phyloP scores from a whole-genome alignment of 768 basidiomycete genomes.

The Tricholoma furcatifolium region DNA sequence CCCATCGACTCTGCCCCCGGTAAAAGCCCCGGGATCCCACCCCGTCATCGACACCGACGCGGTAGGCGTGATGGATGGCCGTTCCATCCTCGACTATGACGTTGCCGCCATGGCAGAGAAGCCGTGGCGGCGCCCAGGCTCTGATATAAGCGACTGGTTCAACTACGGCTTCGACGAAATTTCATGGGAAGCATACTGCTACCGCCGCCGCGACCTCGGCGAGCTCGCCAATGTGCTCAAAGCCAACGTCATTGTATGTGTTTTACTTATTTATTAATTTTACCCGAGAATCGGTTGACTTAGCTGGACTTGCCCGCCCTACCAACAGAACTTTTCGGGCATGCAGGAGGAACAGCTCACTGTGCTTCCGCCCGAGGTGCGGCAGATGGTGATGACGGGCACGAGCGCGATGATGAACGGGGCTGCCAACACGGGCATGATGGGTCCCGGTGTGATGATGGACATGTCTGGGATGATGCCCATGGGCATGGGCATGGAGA shows the following conservation, averaged over 20 bases:
- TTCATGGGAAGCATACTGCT: constrained; percentile 92
- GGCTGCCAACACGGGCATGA: constrained; percentile 56
- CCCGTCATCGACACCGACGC: constrained; percentile 71
- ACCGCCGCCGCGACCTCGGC: constrained; percentile 76
- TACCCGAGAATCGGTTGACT: constrained; percentile 1
- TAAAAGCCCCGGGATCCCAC: constrained; percentile 74
- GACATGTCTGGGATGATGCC: constrained; percentile 70
- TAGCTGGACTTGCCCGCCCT: too few relatives aligned
- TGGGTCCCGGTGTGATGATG: constrained; percentile 75
- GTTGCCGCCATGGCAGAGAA: constrained; percentile 73
- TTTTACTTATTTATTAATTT: neutral
- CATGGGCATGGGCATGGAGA: constrained; percentile 65
- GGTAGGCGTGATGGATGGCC: constrained; percentile 68
- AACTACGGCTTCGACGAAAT: constrained; percentile 99
- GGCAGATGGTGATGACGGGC: constrained; percentile 86
- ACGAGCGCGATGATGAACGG: constrained; percentile 76
- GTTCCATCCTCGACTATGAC: constrained; percentile 84
- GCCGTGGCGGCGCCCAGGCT: constrained; percentile 89
- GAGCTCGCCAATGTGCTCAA: constrained; percentile 81
- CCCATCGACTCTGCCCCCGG: constrained; percentile 61
- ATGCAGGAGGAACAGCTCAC: constrained; percentile 82
- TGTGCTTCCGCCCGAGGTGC: constrained; percentile 76
- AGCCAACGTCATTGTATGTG: constrained; percentile 75
- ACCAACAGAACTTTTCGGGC: constrained; percentile 67
- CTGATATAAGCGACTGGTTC: constrained; percentile 96